These are phyloP conservation scores for Terfezia boudieri DNA, from an alignment of 495 filamentous ascomycete genomes.

Conservation along the genomic window DNA sequence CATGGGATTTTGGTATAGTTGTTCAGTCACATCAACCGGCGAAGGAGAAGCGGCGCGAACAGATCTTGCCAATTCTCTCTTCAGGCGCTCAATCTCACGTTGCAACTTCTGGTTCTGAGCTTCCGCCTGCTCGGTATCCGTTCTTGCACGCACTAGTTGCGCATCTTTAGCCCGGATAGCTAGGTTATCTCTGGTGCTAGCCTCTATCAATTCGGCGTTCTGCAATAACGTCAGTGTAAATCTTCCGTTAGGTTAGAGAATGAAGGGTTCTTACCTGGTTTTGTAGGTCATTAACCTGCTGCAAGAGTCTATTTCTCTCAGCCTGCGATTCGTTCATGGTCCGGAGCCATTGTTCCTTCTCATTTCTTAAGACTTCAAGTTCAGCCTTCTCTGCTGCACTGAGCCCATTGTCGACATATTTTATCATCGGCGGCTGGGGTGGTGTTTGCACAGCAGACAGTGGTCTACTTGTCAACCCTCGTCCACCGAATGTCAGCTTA, in stretches of 20 bases:
- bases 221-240: slow-evolving; percentile 24
- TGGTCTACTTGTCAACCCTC: slow-evolving; percentile 66
- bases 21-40: slow-evolving; percentile 19
- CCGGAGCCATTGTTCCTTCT: slow-evolving; percentile 53
- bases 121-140: slow-evolving; percentile 74
- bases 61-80: slow-evolving; percentile 42
- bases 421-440: slow-evolving; percentile 19
- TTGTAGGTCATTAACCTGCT: slow-evolving; percentile 46
- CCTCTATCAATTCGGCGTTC: slow-evolving; percentile 91
- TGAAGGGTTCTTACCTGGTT: slow-evolving; percentile 27
- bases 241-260: slow-evolving; percentile 12
- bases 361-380: slow-evolving; percentile 62
- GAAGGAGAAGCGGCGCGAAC: slow-evolving; percentile 24
- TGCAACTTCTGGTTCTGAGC: slow-evolving; percentile 58
- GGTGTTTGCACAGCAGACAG: slow-evolving; percentile 26
- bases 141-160: slow-evolving; percentile 73
- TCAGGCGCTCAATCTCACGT: slow-evolving; percentile 78
- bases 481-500: slow-evolving; percentile 46
- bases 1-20: slow-evolving; percentile 15
- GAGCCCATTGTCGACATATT: slow-evolving; percentile 28
- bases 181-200: slow-evolving; percentile 84
- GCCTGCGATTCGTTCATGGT: slow-evolving; percentile 46
- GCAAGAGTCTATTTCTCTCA: slow-evolving; percentile 35
- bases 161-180: slow-evolving; percentile 97
- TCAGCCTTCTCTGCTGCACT: slow-evolving; percentile 61